Percentiles rank a stretch among this genome's conserved stretches.
phyloP scores from a whole-genome alignment of 2,329 filamentous ascomycete species.

The Tympanopsis confertula region DNA sequence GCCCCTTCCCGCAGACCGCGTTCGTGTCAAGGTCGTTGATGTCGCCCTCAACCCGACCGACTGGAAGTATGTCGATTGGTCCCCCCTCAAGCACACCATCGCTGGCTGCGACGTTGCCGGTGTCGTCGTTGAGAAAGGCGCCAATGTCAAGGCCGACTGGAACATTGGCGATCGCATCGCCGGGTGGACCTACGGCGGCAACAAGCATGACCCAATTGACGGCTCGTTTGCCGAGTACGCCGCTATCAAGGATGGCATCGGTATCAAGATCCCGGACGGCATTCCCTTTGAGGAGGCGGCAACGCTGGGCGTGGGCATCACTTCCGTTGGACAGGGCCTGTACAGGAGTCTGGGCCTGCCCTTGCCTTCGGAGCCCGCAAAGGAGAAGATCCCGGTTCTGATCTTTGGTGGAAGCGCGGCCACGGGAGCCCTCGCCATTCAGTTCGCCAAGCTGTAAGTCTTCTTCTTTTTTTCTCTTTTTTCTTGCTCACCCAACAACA shows the following conservation, averaged over 20 bases:
- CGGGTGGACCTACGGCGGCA: conserved; percentile 34
- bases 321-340: not conserved
- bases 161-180: conserved; percentile 38
- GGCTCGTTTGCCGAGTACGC: conserved; percentile 42
- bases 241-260: conserved; percentile 34
- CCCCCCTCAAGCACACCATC: conserved; percentile 20
- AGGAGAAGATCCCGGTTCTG: conserved; percentile 11
- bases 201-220: conserved; percentile 25
- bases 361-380: not conserved
- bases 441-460: conserved; percentile 24
- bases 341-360: not conserved
- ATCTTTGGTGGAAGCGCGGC: conserved; percentile 26
- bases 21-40: conserved; percentile 36
- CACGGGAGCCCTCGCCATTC: conserved; percentile 22
- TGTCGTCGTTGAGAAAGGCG: conserved; percentile 36
- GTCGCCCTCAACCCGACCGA: conserved; percentile 45
- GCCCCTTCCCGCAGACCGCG: conserved; percentile 27
- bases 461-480: too few relatives aligned
- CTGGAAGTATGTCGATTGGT: conserved; percentile 33
- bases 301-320: conserved; percentile 31
- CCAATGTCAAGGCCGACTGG: conserved; percentile 29
- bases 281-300: conserved; percentile 38
- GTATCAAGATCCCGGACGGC: conserved; percentile 30
- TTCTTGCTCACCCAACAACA: too few relatives aligned
- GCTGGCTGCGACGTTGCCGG: conserved; percentile 42